Percentiles rank a stretch among this genome's conserved stretches.
Conservation (phyloP, 768 basidiomycete species). For the Dacryopinax primogenitus region DNA sequence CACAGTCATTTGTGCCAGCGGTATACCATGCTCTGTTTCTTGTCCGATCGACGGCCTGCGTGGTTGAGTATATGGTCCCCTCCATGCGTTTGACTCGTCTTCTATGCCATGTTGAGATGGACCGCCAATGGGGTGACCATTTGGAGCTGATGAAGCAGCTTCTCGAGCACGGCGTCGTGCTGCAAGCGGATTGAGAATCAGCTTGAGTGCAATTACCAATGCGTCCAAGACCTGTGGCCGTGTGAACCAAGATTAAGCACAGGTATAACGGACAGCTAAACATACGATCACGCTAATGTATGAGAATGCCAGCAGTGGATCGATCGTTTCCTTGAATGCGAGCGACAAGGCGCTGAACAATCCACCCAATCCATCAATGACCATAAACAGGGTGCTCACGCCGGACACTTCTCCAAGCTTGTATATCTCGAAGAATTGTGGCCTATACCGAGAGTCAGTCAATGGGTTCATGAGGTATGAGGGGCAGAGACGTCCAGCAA, state of each 20-base stretch:
- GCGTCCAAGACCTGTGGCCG: not conserved
- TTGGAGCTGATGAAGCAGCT: not conserved
- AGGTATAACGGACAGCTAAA: slow-evolving; percentile 7
- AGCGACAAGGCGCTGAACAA: slow-evolving; percentile 59
- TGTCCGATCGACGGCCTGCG: no score
- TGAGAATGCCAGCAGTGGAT: slow-evolving; percentile 47
- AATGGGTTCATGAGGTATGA: not conserved
- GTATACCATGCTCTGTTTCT: no score
- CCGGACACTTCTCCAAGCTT: slow-evolving; percentile 45
- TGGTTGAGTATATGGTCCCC: no score
- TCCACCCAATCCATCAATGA: slow-evolving; percentile 55
- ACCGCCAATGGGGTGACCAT: not conserved
- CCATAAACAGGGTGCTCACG: slow-evolving; percentile 56
- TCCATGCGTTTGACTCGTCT: no score
- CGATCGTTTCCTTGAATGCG: slow-evolving; percentile 48
- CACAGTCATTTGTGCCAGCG: no score
- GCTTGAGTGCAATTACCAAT: not conserved
- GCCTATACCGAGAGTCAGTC: slow-evolving; percentile 21
- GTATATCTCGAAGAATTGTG: slow-evolving; percentile 70
- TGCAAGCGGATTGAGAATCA: not conserved
- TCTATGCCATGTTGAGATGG: no score
- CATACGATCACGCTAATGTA: slow-evolving; percentile 52
- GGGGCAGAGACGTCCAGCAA: slow-evolving; percentile 27
- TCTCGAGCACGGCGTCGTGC: not conserved
- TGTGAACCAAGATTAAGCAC: not conserved